These are phyloP conservation scores for Aaosphaeria arxii DNA, from an alignment of 2,329 filamentous ascomycete species.

Conservation along the genomic window DNA sequence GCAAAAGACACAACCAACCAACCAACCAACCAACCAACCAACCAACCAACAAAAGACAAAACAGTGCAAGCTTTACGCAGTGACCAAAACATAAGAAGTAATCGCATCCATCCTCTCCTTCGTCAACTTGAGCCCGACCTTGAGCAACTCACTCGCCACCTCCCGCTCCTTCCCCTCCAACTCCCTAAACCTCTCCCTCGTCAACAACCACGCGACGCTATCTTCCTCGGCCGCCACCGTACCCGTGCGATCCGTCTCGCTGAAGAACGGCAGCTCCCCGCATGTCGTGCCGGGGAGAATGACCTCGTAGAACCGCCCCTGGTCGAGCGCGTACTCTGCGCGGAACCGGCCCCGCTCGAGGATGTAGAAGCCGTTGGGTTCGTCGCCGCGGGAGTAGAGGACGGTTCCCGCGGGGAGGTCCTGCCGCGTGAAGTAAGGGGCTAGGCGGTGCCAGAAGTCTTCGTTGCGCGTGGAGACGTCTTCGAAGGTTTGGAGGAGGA, in stretches of 20 bases:
- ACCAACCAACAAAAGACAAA: no score
- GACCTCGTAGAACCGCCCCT: constrained; percentile 84
- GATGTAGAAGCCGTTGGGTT: constrained; percentile 82
- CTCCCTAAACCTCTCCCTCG: constrained; percentile 65
- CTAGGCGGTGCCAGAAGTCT: constrained; percentile 89
- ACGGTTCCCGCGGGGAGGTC: constrained; percentile 67
- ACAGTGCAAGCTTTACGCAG: no score
- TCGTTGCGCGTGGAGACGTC: constrained; percentile 81
- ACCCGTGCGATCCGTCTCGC: constrained; percentile 80
- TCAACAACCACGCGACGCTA: constrained; percentile 79
- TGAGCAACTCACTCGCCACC: constrained; percentile 78
- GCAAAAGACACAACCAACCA: no score
- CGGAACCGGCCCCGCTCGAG: constrained; percentile 85
- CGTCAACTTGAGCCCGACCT: constrained; percentile 87
- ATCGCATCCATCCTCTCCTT: constrained; percentile 84
- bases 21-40: no score
- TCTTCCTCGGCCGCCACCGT: constrained; percentile 81
- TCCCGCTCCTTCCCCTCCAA: constrained; percentile 72
- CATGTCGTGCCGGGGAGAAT: constrained; percentile 94
- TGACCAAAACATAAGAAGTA: constrained; percentile 46
- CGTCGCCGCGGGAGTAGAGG: constrained; percentile 73
- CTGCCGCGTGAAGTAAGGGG: constrained; percentile 69
- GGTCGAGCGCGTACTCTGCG: constrained; percentile 86
- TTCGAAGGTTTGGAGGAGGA: constrained; percentile 95
- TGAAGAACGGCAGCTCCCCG: constrained; percentile 95